A percentile compares a stretch with the other conserved stretches of the same genome.
Conservation (phyloP, 2,329 filamentous ascomycete species). For the Colletotrichum orbiculare region DNA sequence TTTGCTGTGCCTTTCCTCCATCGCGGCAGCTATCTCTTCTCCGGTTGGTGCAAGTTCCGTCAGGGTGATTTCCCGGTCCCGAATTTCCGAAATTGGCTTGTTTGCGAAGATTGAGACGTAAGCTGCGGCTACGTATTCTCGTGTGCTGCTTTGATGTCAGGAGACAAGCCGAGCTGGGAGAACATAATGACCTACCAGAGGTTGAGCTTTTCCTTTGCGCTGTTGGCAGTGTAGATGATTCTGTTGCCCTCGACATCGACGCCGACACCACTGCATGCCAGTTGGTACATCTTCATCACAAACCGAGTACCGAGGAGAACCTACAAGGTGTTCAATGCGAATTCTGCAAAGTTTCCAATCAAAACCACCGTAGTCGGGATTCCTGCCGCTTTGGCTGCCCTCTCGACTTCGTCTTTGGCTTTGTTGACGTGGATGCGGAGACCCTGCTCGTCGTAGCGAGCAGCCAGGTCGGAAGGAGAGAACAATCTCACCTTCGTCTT, state of each 20-base stretch:
- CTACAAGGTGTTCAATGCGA: conserved; percentile 37
- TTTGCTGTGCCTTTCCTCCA: conserved; percentile 39
- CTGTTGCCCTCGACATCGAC: conserved; percentile 17
- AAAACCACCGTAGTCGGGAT: conserved; percentile 40
- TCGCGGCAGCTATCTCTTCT: conserved; percentile 37
- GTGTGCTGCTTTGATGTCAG: conserved; percentile 33
- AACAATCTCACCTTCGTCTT: conserved; percentile 43
- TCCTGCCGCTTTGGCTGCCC: conserved; percentile 39
- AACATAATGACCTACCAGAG: conserved; percentile 5
- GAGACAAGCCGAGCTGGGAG: background rate
- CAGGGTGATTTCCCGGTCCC: conserved; percentile 39
- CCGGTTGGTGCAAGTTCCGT: conserved; percentile 42
- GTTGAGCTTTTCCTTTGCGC: background rate
- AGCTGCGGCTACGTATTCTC: conserved; percentile 43
- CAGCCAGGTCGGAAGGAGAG: conserved; percentile 43
- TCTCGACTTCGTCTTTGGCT: conserved; percentile 41
- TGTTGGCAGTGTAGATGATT: conserved; percentile 11
- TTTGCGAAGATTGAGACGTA: conserved; percentile 44
- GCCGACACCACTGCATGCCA: conserved; percentile 1
- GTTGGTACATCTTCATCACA: too few species aligned
- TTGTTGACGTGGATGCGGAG: conserved; percentile 38
- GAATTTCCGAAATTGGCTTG: conserved; percentile 39
- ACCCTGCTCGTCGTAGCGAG: conserved; percentile 40
- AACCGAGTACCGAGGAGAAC: background rate
- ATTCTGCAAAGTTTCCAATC: conserved; percentile 43